phyloP scores from a whole-genome alignment of 2,329 filamentous ascomycete genomes.

The Knoxdaviesia proteae region DNA sequence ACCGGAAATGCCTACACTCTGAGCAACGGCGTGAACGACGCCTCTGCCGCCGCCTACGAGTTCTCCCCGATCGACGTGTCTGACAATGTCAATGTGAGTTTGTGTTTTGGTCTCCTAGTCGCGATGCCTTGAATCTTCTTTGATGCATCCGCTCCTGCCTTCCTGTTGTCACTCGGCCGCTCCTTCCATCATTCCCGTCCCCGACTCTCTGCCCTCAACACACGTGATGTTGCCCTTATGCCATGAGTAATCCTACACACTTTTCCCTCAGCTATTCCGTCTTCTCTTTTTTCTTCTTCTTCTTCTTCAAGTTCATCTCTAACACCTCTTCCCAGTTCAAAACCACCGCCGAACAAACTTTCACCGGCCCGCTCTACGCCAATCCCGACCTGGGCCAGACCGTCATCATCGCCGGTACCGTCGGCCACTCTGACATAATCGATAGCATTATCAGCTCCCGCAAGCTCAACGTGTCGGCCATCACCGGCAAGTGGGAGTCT shows the following conservation, averaged over 20 bases:
- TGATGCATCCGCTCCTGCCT: no score
- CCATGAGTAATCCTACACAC: no score
- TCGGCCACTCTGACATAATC: constrained; percentile 38
- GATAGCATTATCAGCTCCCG: constrained; percentile 31
- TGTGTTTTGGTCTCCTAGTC: not conserved
- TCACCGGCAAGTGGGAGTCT: constrained; percentile 48
- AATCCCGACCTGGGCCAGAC: constrained; percentile 21
- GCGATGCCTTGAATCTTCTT: no score
- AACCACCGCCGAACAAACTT: constrained; percentile 6
- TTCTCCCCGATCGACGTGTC: constrained; percentile 22
- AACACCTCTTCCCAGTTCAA: constrained; percentile 5
- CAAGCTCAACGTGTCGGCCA: constrained; percentile 24
- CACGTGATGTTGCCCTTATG: no score
- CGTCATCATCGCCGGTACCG: constrained; percentile 46
- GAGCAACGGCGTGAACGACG: constrained; percentile 22
- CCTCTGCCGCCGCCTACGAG: constrained; percentile 17
- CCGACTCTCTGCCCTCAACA: no score
- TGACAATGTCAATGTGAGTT: constrained; percentile 25
- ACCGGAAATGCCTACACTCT: constrained; percentile 43
- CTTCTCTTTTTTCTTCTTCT: no score
- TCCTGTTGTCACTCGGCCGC: no score
- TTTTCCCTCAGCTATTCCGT: no score
- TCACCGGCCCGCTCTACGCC: constrained; percentile 20
- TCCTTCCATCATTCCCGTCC: no score
- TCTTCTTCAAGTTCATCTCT: not conserved